These are phyloP conservation scores for Hirsutella minnesotensis DNA, from an alignment of 2,329 filamentous ascomycete genomes.

Conservation along the genomic window DNA sequence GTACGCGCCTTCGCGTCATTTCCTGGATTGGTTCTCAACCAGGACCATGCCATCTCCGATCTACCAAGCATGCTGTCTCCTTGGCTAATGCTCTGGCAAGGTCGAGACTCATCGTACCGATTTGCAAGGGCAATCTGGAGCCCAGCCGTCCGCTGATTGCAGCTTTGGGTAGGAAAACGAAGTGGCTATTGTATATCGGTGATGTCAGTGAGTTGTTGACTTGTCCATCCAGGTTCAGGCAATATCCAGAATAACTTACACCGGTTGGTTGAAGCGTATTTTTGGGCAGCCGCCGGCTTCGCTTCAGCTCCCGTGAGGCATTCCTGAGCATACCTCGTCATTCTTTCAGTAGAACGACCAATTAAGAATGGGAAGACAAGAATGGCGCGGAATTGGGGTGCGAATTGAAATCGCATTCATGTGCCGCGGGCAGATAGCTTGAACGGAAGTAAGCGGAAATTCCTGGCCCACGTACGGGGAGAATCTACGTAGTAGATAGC, in stretches of 20 bases:
- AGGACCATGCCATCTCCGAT: too few relatives aligned
- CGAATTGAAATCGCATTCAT: too few relatives aligned
- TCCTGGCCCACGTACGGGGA: too few relatives aligned
- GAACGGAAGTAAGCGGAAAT: neutral
- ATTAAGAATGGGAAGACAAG: neutral
- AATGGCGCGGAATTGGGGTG: neutral
- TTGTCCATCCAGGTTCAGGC: neutral
- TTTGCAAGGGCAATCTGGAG: neutral
- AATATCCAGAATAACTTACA: conserved; percentile 7
- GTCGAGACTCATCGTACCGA: neutral
- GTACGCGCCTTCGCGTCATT: too few relatives aligned
- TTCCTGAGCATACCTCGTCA: conserved; percentile 25
- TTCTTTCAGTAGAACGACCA: conserved; percentile 11
- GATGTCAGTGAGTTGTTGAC: neutral
- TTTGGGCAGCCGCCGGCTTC: conserved; percentile 14
- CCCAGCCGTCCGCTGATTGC: neutral
- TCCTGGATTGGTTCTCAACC: too few relatives aligned
- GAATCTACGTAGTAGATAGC: too few relatives aligned
- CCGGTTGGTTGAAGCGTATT: conserved; percentile 9
- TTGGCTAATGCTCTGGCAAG: too few relatives aligned
- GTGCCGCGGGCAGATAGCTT: neutral
- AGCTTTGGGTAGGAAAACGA: neutral
- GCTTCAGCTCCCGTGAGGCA: conserved; percentile 18
- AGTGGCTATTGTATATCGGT: neutral
- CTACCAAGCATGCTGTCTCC: too few relatives aligned